A percentile compares a stretch with the other conserved stretches of the same genome.
phyloP scores from a whole-genome alignment of 2,329 filamentous ascomycete genomes.

The Microdochium paspali region DNA sequence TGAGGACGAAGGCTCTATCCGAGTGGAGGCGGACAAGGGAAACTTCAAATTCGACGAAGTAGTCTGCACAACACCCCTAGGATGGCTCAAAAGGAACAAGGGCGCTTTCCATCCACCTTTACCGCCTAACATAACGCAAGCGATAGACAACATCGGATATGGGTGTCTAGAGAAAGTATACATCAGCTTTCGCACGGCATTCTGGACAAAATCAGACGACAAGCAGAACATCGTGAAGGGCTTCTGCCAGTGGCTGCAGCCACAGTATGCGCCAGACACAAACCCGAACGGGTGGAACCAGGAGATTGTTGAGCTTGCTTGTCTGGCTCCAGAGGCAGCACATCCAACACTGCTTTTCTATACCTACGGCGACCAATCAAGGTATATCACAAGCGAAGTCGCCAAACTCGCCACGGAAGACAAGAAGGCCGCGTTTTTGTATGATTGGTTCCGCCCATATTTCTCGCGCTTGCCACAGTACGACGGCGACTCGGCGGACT shows the following conservation, averaged over 20 bases:
- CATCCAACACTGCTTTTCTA: slow-evolving; percentile 87
- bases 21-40: slow-evolving; percentile 35
- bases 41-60: slow-evolving; percentile 53
- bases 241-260: slow-evolving; percentile 69
- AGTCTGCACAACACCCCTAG: slow-evolving; percentile 58
- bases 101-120: slow-evolving; percentile 50
- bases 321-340: slow-evolving; percentile 44
- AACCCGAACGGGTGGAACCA: slow-evolving; percentile 62
- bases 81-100: slow-evolving; percentile 55
- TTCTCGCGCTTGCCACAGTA: slow-evolving; percentile 68
- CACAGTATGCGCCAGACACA: slow-evolving; percentile 52
- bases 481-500: slow-evolving; percentile 37
- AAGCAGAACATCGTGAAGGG: slow-evolving; percentile 40
- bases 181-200: slow-evolving; percentile 64
- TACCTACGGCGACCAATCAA: slow-evolving; percentile 55
- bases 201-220: slow-evolving; percentile 50
- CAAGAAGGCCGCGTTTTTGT: slow-evolving; percentile 44
- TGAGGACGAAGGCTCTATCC: slow-evolving; percentile 22
- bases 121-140: slow-evolving; percentile 44
- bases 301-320: slow-evolving; percentile 68
- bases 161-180: slow-evolving; percentile 63
- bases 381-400: slow-evolving; percentile 38
- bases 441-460: slow-evolving; percentile 67
- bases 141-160: slow-evolving; percentile 58
- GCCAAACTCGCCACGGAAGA: slow-evolving; percentile 29